These are phyloP conservation scores for Populus hybrid DNA, from an alignment of 441 rosid genomes.

Conservation along the genomic window DNA sequence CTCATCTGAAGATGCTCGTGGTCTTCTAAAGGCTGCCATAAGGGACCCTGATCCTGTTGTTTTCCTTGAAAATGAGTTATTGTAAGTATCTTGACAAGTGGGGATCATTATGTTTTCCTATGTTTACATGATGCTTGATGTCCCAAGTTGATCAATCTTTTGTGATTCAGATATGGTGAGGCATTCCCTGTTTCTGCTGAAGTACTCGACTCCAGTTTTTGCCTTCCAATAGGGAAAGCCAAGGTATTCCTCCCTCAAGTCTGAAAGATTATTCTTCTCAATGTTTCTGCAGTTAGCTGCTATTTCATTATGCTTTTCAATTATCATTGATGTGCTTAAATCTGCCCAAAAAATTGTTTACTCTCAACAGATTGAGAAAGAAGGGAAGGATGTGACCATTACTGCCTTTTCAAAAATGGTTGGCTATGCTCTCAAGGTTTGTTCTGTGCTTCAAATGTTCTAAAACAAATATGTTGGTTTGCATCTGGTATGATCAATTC, in stretches of 20 bases:
- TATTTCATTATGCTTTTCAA: not conserved
- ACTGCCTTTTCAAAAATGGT: conserved; percentile 90
- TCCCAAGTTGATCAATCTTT: conserved; percentile 8
- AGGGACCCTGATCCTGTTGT: conserved; percentile 98
- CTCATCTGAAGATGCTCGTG: conserved; percentile 92
- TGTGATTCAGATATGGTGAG: conserved; percentile 73
- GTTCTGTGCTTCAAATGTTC: conserved; percentile 17
- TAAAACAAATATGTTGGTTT: not conserved
- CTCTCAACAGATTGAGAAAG: conserved; percentile 70
- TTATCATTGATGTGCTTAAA: not conserved
- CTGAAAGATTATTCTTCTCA: conserved; percentile 11
- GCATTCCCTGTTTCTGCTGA: conserved; percentile 89
- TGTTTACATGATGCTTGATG: not conserved
- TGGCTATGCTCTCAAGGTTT: conserved; percentile 79
- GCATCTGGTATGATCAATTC: not conserved
- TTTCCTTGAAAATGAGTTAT: conserved; percentile 88
- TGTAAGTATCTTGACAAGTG: conserved; percentile 47
- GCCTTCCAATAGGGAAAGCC: conserved; percentile 94
- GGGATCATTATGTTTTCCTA: not conserved
- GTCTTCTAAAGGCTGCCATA: conserved; percentile 92
- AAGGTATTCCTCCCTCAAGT: conserved; percentile 44
- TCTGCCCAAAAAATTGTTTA: not conserved
- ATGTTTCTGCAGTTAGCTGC: conserved; percentile 14
- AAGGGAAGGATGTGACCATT: conserved; percentile 94
- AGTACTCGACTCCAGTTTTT: conserved; percentile 91